A percentile compares a stretch with the other conserved stretches of the same genome.
Evolutionary conservation across 1,284 basidiomycete species (phyloP).

Genomic region (Athelia psychrophila): DNA sequence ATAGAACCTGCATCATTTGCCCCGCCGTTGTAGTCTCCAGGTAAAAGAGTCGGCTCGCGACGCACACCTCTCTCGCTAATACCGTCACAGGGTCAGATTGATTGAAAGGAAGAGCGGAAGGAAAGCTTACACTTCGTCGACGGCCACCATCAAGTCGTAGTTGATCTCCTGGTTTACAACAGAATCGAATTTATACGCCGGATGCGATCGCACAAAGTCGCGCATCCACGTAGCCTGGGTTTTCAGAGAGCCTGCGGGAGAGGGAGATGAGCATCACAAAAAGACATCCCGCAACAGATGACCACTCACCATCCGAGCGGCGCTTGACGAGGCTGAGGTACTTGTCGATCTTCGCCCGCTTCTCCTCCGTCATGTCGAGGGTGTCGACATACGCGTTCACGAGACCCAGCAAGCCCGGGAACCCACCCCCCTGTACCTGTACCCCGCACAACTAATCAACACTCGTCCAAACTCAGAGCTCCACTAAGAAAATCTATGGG

Average conservation of each 20-base stretch:
- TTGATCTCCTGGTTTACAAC: constrained; percentile 90
- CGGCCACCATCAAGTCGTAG: constrained; percentile 87
- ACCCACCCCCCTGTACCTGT: constrained; percentile 48
- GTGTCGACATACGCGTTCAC: constrained; percentile 88
- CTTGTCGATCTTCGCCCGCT: constrained; percentile 64
- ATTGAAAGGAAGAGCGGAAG: background rate
- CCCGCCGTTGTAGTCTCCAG: constrained; percentile 52
- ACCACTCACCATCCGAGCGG: constrained; percentile 72
- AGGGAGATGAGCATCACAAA: constrained; percentile 4
- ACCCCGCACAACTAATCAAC: background rate
- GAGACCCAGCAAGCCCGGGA: constrained; percentile 86
- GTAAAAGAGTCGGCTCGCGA: constrained; percentile 62
- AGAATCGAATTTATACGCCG: constrained; percentile 89
- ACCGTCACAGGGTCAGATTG: background rate
- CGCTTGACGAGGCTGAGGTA: constrained; percentile 81
- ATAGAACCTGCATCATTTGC: constrained; percentile 41
- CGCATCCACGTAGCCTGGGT: constrained; percentile 95
- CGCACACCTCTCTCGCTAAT: constrained; percentile 71
- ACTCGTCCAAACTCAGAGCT: background rate
- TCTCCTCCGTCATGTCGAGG: constrained; percentile 72
- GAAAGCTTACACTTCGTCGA: constrained; percentile 87
- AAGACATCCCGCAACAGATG: background rate
- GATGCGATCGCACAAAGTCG: constrained; percentile 87
- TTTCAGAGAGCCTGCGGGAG: constrained; percentile 64
- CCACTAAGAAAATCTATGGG: constrained; percentile 5